phyloP scores from a whole-genome alignment of 2,329 filamentous ascomycete species.

The Penicillium brevicompactum region DNA sequence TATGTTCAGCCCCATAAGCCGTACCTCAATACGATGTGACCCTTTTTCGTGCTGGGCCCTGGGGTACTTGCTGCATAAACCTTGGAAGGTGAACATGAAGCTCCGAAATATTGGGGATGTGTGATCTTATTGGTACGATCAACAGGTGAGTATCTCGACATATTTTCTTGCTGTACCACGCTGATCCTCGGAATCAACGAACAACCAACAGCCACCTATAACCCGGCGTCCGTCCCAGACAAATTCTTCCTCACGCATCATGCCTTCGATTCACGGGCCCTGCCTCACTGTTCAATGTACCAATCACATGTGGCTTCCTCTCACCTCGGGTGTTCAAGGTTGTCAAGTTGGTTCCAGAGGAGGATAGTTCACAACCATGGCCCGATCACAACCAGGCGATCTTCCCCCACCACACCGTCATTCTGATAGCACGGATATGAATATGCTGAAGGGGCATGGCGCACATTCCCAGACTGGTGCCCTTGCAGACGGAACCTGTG shows the following conservation, averaged over 20 bases:
- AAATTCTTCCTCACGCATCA: neutral
- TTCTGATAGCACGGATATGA: constrained; percentile 10
- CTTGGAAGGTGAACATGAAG: too few species aligned
- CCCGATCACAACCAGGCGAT: constrained; percentile 6
- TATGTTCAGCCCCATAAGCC: too few species aligned
- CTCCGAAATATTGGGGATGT: too few species aligned
- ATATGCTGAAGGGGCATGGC: constrained; percentile 2
- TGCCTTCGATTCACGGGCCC: neutral
- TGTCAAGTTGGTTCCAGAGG: constrained; percentile 8
- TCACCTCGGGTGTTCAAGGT: constrained; percentile 25
- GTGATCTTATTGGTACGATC: too few species aligned
- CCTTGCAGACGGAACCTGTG: neutral
- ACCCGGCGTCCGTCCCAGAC: neutral
- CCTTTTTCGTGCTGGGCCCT: too few species aligned
- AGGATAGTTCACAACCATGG: constrained; percentile 11
- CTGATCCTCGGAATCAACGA: too few species aligned
- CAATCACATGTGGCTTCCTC: neutral
- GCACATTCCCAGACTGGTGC: neutral
- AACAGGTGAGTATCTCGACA: too few species aligned
- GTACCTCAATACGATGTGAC: too few species aligned
- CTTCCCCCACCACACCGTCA: constrained; percentile 12
- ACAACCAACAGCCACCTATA: neutral
- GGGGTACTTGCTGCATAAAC: too few species aligned
- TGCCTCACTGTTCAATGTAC: neutral
- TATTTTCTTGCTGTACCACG: too few species aligned